A percentile compares a stretch with the other conserved stretches of the same genome.
Conservation (phyloP, 1,139 yeast species). For the Yamadazyma diddensiae region DNA sequence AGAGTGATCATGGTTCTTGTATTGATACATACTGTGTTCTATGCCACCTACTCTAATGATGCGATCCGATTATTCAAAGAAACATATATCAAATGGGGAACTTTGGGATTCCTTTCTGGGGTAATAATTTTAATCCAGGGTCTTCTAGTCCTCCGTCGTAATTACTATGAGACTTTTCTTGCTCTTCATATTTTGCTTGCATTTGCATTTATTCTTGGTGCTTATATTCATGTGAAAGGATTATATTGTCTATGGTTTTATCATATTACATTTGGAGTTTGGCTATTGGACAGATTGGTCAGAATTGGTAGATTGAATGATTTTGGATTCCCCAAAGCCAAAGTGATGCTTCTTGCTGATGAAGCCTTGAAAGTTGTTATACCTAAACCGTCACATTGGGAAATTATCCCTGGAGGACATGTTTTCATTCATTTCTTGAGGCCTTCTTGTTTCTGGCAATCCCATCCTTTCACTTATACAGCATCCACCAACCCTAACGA, state of each 20-base stretch:
- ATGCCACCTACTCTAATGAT: constrained; percentile 16
- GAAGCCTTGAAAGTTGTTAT: constrained; percentile 42
- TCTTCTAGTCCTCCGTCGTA: constrained; percentile 48
- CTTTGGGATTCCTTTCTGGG: constrained; percentile 38
- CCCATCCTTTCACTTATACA: constrained; percentile 63
- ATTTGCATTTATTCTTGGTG: constrained; percentile 50
- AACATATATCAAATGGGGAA: constrained; percentile 45
- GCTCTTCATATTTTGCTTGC: constrained; percentile 59
- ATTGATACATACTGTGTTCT: constrained; percentile 38
- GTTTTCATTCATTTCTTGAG: constrained; percentile 55
- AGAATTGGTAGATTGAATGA: constrained; percentile 45
- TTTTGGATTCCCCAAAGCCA: constrained; percentile 54
- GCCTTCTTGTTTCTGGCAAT: constrained; percentile 61
- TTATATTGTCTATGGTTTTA: constrained; percentile 50
- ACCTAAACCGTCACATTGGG: constrained; percentile 40
- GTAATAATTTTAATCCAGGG: constrained; percentile 46
- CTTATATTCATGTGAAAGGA: constrained; percentile 58
- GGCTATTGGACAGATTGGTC: constrained; percentile 58
- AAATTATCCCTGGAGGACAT: constrained; percentile 54
- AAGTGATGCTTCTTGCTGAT: constrained; percentile 44
- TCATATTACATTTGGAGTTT: constrained; percentile 54
- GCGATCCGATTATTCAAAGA: constrained; percentile 14
- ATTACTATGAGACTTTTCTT: constrained; percentile 63
- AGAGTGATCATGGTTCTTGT: constrained; percentile 42
- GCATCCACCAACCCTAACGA: constrained; percentile 28